Base-by-base conservation (phyloP, 108 stramenopile species). In the Nitzschia inconspicua region DNA sequence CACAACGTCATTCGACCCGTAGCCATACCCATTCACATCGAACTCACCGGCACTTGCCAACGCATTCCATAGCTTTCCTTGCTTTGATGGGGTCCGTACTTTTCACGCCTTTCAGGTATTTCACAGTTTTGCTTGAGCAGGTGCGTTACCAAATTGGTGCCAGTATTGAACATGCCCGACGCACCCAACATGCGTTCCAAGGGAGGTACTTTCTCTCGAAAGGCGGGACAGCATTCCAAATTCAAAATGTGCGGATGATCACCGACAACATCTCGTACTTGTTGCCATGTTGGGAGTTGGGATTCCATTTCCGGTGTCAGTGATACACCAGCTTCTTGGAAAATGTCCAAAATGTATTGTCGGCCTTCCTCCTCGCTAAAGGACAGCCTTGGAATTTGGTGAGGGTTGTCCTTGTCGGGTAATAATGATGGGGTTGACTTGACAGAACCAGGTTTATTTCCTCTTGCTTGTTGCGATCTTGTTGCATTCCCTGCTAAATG, bases 121-220 rank as follows among this genome's bases (percentile, higher is more conserved):
- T 80, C 73, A 44, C 89, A 91, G 60, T 85, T 88, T 37, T 72
- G 70, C 52, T 88, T 83, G 46, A 91, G 37, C n/a, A 82, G 29
- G 29, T 69, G 62, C 7, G 84, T 81, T 30, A 91, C 72, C 3
- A 92, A 68, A 72, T 92, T 92, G 1, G 90, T 92, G 22, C 86
- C 90, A 3, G 42, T 84, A 47, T 83, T 84, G 65, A 92, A 92
- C 77, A 88, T 83, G 3, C 90, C 90, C 7, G 83, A 73, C 0
- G 64, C 30, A 26, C 85, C 90, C 37, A 92, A 35, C 77, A 85
- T 83, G 24, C 85, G 64, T 41, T 76, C 56, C 44, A 82, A 37
- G 2, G 75, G 69, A 22, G 78, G 75, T 9, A 84, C 70, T 4
- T 23, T 68, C 6, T 72, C 41, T 24, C 70, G 73, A 57, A 65